Evolutionary conservation across 805 yeast genomes (phyloP).

Genomic region (Candida sphagnicola): DNA sequence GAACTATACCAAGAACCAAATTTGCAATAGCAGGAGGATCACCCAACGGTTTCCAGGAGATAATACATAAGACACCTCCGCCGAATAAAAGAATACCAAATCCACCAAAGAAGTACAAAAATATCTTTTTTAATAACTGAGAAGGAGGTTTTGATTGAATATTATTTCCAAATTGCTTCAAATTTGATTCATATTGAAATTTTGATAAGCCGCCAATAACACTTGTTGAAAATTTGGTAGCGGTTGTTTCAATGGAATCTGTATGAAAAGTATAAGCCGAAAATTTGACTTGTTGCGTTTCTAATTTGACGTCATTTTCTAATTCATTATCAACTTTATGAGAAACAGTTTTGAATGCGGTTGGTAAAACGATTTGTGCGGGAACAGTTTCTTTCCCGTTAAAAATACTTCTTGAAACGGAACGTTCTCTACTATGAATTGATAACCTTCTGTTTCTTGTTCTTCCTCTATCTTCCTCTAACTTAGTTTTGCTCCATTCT

Average conservation of each 20-base stretch:
- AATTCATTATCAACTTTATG: constrained; percentile 27
- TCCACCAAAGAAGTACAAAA: constrained; percentile 45
- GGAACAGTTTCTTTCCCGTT: constrained; percentile 5
- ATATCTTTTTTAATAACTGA: constrained; percentile 26
- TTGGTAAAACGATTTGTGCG: constrained; percentile 30
- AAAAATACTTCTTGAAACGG: constrained; percentile 3
- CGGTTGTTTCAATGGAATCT: constrained; percentile 19
- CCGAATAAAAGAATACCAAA: constrained; percentile 40
- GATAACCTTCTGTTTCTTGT: constrained; percentile 7
- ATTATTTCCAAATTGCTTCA: constrained; percentile 29
- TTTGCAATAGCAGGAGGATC: constrained; percentile 44
- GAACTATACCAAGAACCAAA: constrained; percentile 38
- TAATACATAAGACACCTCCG: constrained; percentile 39
- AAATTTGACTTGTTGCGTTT: constrained; percentile 15
- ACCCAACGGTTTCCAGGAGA: constrained; percentile 47
- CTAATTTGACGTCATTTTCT: constrained; percentile 10
- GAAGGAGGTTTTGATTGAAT: constrained; percentile 35
- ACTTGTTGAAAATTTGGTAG: constrained; percentile 17
- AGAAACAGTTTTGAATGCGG: constrained; percentile 34
- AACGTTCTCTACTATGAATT: constrained; percentile 6
- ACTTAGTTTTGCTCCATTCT: background rate
- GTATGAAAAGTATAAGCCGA: constrained; percentile 26
- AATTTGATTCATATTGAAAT: constrained; percentile 9
- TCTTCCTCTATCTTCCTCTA: constrained; percentile 6
- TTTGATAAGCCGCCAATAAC: constrained; percentile 18